Base-by-base conservation (phyloP, 805 yeast genomes). In the Pichia cabralensis region DNA sequence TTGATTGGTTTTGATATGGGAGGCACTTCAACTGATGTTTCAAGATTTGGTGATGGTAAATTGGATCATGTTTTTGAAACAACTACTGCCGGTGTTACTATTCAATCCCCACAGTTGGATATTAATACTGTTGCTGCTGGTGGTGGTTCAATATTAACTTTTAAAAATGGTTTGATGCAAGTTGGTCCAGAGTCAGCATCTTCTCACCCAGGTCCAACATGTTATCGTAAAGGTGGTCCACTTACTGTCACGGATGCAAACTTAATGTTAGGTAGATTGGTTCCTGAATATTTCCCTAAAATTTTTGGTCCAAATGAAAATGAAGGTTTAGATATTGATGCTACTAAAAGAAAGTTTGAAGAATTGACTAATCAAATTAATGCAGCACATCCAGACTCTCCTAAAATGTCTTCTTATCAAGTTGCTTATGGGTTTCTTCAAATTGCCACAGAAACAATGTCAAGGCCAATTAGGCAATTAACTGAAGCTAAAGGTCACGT, bases 101-200 rank as follows among this genome's bases (percentile, higher is more conserved):
- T 83, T 34, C 89, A 80, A 45, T 75, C 89, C 11, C 94, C 94
- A 3, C 95, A 83, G 50, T 58, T 83, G 33, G 85, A 80, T 45
- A 81, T 81, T 42, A 76, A 74, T 42, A 81, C 92, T 0, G 86
- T 80, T 8, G 92, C 89, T 18, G 88, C 89, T 2, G 92, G 92
- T 30, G 92, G 92, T 34, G 86, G 89, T 8, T 76, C 85, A 2
- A 70, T 74, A 30, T 53, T 80, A 29, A 59, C 65, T 35, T 80
- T 78, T 71, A 69, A 71, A 44, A 78, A 78, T 50, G 86, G 86
- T 2, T 56, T 81, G 19, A 79, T 82, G 53, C 72, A 67, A 12
- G 94, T 83, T 5, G 94, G 95, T 2, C 94, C 94, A 0, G 89
- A 80, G 46, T 75, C 85, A 33, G 94, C 94, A 8, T 69, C 85